A percentile compares a stretch with the other conserved stretches of the same genome.
Evolutionary conservation across 1,284 basidiomycete genomes (phyloP).

Genomic region (Clitocybe nebularis): DNA sequence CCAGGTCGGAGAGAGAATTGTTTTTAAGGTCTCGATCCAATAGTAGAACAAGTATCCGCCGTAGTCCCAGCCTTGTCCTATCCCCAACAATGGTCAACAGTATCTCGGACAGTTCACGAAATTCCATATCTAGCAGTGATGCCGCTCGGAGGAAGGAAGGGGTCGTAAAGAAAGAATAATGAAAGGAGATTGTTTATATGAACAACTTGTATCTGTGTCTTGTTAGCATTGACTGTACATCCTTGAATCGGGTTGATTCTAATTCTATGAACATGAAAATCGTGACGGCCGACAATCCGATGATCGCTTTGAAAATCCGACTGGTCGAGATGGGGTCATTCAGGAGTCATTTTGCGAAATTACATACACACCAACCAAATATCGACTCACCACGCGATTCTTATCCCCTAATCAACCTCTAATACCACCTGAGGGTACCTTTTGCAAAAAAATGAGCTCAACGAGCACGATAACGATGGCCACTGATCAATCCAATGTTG

Average conservation of each 20-base stretch:
- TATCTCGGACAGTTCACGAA: slow-evolving; percentile 14
- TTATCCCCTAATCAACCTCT: too few relatives aligned
- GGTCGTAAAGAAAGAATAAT: background rate
- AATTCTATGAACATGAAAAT: too few relatives aligned
- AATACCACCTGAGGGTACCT: too few relatives aligned
- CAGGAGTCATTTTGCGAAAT: too few relatives aligned
- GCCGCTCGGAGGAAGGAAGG: slow-evolving; percentile 12
- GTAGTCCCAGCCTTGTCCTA: slow-evolving; percentile 33
- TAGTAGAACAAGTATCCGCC: slow-evolving; percentile 47
- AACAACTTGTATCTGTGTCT: background rate
- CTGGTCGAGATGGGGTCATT: too few relatives aligned
- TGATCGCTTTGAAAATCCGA: background rate
- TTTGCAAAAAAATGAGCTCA: slow-evolving; percentile 14
- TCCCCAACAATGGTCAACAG: slow-evolving; percentile 10
- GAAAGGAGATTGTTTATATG: background rate
- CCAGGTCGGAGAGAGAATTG: slow-evolving; percentile 28
- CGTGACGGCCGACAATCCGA: slow-evolving; percentile 2
- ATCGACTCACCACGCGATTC: too few relatives aligned
- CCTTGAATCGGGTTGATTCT: too few relatives aligned
- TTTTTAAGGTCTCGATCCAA: slow-evolving; percentile 46
- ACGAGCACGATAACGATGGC: slow-evolving; percentile 11
- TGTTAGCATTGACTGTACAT: too few relatives aligned
- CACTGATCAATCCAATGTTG: slow-evolving; percentile 18
- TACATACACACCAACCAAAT: too few relatives aligned
- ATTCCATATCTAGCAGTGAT: slow-evolving; percentile 21